Evolutionary conservation across 2,329 filamentous ascomycete genomes (phyloP), one percentile per base, ranked within the genome.

Genomic region (Microcyclospora tardicrescens): DNA sequence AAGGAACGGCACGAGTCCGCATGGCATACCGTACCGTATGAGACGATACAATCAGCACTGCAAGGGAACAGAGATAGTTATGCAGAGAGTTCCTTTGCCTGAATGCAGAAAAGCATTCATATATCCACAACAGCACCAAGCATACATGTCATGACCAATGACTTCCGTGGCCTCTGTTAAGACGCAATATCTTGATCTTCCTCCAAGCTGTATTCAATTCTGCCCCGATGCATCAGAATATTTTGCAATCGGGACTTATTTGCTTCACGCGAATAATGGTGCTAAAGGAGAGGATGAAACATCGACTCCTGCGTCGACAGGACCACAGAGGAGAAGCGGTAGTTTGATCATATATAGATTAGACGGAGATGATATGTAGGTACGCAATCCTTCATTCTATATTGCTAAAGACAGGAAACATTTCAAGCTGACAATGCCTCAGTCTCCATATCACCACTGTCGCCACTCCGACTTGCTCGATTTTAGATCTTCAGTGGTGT

Each of bases 231-330:
- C 75, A 41, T 72, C 75, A 0, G 62, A 76, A 0, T 75, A 79
- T 53, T 79, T 93, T 48, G 67, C 93, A 0, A 72, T 94, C 35
- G 89, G 87, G 30, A 94, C 87, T 1, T 95, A 95, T 60, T 75
- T 81, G 45, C 69, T 94, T 19, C 67, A 85, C 45, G 69, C 69
- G 32, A 55, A 54, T 27, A 37, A 42, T 29, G 37, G 43, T 34
- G 32, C 11, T 12, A 34, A 19, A 24, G 16, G 11, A 1, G 36
- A 29, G 30, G 37, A 34, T 29, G 14, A 24, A 28, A 32, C 32
- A n/a, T 40, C 38, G 8, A 39, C 16, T 44, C n/a, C 24, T 13
- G 31, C 24, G 15, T 10, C 10, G 15, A 37, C 36, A 16, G 37
- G 28, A 12, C 35, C 45, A 6, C 54, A 51, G 39, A 52, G 46